Evolutionary conservation across 345 rosid species (phyloP).

Genomic region (Clausena lansium): DNA sequence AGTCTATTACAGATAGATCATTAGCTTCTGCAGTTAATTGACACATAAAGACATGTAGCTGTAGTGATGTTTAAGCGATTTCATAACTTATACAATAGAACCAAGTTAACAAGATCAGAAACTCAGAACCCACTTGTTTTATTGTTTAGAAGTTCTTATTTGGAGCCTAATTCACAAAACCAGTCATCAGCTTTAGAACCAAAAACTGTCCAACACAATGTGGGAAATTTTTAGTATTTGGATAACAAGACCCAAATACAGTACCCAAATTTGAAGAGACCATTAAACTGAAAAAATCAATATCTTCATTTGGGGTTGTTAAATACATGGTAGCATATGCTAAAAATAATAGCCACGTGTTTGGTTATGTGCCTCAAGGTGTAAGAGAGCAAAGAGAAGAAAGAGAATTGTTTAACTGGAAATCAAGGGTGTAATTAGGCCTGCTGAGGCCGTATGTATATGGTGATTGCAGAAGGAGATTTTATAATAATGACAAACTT

Average conservation of each 20-base stretch:
- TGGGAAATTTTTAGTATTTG: no score
- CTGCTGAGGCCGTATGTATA: constrained; percentile 58
- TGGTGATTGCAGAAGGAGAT: constrained; percentile 65
- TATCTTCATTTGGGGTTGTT: constrained; percentile 63
- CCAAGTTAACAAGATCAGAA: constrained; percentile 6
- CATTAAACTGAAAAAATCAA: constrained; percentile 52
- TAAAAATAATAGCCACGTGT: constrained; percentile 49
- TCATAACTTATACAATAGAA: neutral
- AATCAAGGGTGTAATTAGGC: constrained; percentile 50
- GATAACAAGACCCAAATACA: constrained; percentile 64
- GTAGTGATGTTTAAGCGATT: constrained; percentile 21
- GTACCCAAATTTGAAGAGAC: constrained; percentile 66
- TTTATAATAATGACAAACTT: constrained; percentile 64
- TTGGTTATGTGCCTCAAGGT: constrained; percentile 48
- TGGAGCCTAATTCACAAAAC: constrained; percentile 23
- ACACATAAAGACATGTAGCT: neutral
- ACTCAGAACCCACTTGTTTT: constrained; percentile 16
- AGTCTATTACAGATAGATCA: constrained; percentile 90
- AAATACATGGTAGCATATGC: constrained; percentile 63
- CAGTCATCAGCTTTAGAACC: constrained; percentile 23
- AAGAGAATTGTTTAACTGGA: constrained; percentile 57
- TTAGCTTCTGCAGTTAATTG: constrained; percentile 18
- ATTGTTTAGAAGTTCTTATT: constrained; percentile 19
- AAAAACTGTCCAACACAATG: no score
- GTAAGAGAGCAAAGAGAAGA: constrained; percentile 60